These are phyloP conservation scores for Blepharisma stoltei DNA, from an alignment of 73 alveolate species.

Conservation along the genomic window DNA sequence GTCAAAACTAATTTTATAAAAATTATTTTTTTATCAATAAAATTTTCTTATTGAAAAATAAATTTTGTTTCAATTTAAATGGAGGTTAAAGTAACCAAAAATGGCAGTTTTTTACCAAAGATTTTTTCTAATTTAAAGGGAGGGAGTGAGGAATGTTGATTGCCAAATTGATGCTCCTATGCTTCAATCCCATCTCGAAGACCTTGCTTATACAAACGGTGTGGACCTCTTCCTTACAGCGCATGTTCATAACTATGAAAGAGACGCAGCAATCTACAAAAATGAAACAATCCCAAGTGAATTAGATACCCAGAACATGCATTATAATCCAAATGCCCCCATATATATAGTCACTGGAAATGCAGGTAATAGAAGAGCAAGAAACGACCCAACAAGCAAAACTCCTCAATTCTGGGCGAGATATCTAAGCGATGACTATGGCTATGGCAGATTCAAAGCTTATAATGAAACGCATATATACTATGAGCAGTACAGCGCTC, in stretches of 20 bases:
- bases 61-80: too few species aligned
- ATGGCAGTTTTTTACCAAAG: too few species aligned
- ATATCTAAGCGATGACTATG: constrained; percentile 1
- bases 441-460: not conserved
- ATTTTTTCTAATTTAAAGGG: too few species aligned
- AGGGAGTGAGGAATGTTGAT: not conserved
- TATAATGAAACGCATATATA: constrained; percentile 17
- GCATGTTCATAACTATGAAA: constrained; percentile 22
- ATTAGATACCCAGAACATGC: not conserved
- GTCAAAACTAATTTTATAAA: too few species aligned
- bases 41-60: too few species aligned
- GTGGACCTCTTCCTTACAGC: constrained; percentile 8
- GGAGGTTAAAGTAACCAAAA: too few species aligned
- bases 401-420: constrained; percentile 23
- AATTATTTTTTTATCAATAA: too few species aligned
- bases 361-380: constrained; percentile 16
- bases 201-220: not conserved
- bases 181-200: not conserved
- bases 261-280: not conserved
- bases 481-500: constrained; percentile 19
- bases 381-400: constrained; percentile 12
- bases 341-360: constrained; percentile 14
- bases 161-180: not conserved
- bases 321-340: constrained; percentile 9
- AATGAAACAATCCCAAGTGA: constrained; percentile 4